phyloP scores from a whole-genome alignment of 805 yeast species.

The Myxozyma neotropica region DNA sequence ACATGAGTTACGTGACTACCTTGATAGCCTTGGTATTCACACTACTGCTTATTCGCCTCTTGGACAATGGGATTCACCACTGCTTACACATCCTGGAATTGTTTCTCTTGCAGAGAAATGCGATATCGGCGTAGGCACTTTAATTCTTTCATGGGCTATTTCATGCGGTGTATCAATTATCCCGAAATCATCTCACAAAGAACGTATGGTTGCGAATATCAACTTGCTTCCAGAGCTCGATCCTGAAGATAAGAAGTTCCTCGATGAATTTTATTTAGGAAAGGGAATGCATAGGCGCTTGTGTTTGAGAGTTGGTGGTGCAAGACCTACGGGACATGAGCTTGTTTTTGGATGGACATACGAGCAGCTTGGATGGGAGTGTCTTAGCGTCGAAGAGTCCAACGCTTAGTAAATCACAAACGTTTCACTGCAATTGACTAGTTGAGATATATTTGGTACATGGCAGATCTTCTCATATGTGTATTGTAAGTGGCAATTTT shows the following conservation, averaged over 20 bases:
- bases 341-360: conserved; percentile 30
- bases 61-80: conserved; percentile 68
- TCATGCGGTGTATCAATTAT: conserved; percentile 61
- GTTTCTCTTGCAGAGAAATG: conserved; percentile 70
- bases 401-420: background rate
- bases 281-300: conserved; percentile 28
- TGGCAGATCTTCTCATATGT: too few relatives aligned
- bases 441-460: too few relatives aligned
- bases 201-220: conserved; percentile 44
- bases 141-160: conserved; percentile 76
- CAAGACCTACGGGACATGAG: conserved; percentile 18
- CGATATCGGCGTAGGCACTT: conserved; percentile 57
- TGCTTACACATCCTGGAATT: conserved; percentile 57
- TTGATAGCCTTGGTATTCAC: conserved; percentile 54
- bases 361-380: conserved; percentile 31
- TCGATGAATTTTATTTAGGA: conserved; percentile 12
- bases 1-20: conserved; percentile 52
- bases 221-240: conserved; percentile 12
- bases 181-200: conserved; percentile 57
- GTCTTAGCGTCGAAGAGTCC: background rate
- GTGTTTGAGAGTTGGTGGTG: conserved; percentile 13
- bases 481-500: too few relatives aligned
- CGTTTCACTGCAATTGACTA: too few relatives aligned
- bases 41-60: conserved; percentile 79
- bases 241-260: conserved; percentile 6